Conservation (phyloP, 371 early-diverging fungal genomes). For the Batrachochytrium dendrobatidis region DNA sequence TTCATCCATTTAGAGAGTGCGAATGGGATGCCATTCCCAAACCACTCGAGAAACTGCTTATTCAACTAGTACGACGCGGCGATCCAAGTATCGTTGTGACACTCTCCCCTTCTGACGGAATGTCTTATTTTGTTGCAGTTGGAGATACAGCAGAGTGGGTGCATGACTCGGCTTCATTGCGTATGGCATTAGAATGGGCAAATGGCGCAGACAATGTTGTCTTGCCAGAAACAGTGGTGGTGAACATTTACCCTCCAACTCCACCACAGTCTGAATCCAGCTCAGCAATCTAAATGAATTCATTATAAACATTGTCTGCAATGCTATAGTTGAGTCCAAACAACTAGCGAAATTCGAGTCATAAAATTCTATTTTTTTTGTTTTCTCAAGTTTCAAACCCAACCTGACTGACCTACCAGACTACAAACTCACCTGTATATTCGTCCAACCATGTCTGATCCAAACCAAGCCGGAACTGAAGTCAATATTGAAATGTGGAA, state of each 20-base stretch:
- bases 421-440: neutral
- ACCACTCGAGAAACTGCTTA: constrained; percentile 11
- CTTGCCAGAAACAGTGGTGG: neutral
- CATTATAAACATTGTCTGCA: neutral
- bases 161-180: constrained; percentile 3
- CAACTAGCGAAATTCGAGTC: neutral
- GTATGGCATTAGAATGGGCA: neutral
- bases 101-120: constrained; percentile 15
- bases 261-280: neutral
- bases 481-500: constrained; percentile 37
- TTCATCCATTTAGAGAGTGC: constrained; percentile 11
- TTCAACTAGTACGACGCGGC: constrained; percentile 13
- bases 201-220: neutral
- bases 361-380: neutral
- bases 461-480: constrained; percentile 15
- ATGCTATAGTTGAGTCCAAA: neutral
- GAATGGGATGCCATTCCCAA: constrained; percentile 24
- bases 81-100: constrained; percentile 13
- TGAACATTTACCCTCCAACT: neutral
- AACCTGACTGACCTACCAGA: neutral
- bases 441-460: neutral
- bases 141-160: constrained; percentile 8
- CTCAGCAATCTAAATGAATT: neutral
- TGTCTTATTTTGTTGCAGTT: constrained; percentile 14
- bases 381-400: neutral